Conservation (phyloP, 352 stramenopile genomes). For the Phytophthora pseudosyringae region DNA sequence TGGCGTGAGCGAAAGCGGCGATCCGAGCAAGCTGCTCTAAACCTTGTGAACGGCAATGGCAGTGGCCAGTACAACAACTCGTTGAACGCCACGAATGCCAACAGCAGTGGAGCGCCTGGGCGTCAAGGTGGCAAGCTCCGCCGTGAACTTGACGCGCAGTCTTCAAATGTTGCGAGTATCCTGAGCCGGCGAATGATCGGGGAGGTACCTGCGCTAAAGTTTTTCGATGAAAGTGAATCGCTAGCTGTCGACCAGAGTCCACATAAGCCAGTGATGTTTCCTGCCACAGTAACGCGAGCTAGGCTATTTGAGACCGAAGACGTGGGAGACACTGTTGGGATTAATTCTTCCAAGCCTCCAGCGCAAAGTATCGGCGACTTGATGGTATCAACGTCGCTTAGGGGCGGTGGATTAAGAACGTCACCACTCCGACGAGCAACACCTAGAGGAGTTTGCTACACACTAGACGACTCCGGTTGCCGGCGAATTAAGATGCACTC, state of each 20-base stretch:
- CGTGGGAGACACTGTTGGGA: background rate
- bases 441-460: slow-evolving; percentile 73
- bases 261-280: slow-evolving; percentile 1
- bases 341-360: background rate
- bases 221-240: slow-evolving; percentile 63
- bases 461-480: slow-evolving; percentile 61
- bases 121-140: slow-evolving; percentile 51
- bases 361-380: slow-evolving; percentile 26
- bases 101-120: slow-evolving; percentile 8
- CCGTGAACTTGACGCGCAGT: slow-evolving; percentile 61
- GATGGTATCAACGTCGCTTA: slow-evolving; percentile 18
- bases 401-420: slow-evolving; percentile 16
- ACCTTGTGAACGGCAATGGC: slow-evolving; percentile 50
- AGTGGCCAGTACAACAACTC: slow-evolving; percentile 11
- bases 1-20: slow-evolving; percentile 65
- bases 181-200: slow-evolving; percentile 76
- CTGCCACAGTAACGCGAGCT: background rate
- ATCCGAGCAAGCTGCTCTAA: slow-evolving; percentile 56
- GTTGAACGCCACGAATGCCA: slow-evolving; percentile 13
- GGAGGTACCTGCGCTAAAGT: slow-evolving; percentile 78
- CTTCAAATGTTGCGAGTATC: slow-evolving; percentile 76
- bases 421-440: slow-evolving; percentile 21
- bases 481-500: slow-evolving; percentile 80
- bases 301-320: background rate
- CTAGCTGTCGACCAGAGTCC: background rate